Evolutionary conservation across 768 basidiomycete genomes (phyloP), one percentile per base, ranked within the genome.

Genomic region (Tulasnella sp.): DNA sequence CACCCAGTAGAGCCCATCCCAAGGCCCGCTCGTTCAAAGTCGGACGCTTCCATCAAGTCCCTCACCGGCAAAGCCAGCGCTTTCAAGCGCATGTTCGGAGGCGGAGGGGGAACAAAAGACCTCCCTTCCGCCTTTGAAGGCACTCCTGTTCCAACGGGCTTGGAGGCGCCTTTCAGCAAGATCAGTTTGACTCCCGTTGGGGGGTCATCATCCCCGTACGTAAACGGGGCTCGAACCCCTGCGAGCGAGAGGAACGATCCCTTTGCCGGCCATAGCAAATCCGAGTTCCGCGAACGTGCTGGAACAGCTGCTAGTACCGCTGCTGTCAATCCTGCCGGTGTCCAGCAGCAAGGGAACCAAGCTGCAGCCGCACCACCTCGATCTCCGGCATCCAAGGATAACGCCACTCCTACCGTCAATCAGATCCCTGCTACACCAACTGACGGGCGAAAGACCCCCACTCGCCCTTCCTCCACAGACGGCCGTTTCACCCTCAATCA

Each of bases 401-500:
- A 76, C 34, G 31, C 45, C 31, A 31, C 42, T 73, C 72, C 49
- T 14, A 52, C 22, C 31, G 6, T 37, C 36, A 15, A 38, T 11
- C 39, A 42, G 22, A 45, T 15, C n/a, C 42, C 72, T 54, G 25
- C 72, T 49, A 45, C 39, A 1, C 39, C 49, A 22, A 45, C 42
- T 14, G 38, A 76, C 7, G 52, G 31, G 17, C 64, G 77, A 17
- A 76, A 77, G 38, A 45, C 77, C 19, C 64, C 77, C 11, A 78
- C 58, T 36, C 67, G 58, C 68, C 38, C 67, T 8, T 22, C 77
- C 42, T 77, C 64, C 22, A 74, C 42, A 22, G 68, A 64, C n/a
- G 38, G 49, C 17, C 91, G 92, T 81, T 96, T 96, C 84, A 92
- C 87, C 54, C 88, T 97, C 80, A 96, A 92, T 87, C 88, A 96